Evolutionary conservation across 2,329 filamentous ascomycete species (phyloP).

Genomic region (Graphium sp.): DNA sequence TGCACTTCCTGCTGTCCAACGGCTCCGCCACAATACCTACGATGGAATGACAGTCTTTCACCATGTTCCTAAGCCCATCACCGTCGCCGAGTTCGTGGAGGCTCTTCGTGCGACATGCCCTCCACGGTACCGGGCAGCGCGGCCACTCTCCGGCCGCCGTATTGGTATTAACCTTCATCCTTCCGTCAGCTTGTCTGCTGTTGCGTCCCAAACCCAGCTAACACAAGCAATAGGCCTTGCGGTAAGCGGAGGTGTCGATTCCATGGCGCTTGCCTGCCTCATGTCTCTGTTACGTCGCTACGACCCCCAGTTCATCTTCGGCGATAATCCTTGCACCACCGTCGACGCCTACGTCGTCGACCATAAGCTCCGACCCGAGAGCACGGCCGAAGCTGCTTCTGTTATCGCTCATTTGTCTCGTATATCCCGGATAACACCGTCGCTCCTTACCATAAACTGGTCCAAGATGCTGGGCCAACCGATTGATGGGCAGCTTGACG

Average conservation of each 20-base stretch:
- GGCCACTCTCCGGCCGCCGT: background rate
- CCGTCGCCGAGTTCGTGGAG: slow-evolving; percentile 5
- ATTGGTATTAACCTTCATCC: slow-evolving; percentile 1
- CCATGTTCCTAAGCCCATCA: slow-evolving; percentile 18
- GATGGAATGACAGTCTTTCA: slow-evolving; percentile 17
- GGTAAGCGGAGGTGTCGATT: slow-evolving; percentile 85
- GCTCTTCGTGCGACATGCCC: slow-evolving; percentile 3
- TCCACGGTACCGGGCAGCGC: slow-evolving; percentile 1
- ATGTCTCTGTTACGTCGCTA: slow-evolving; percentile 30
- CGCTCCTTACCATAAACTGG: slow-evolving; percentile 14
- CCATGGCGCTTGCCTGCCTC: slow-evolving; percentile 83
- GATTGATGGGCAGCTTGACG: slow-evolving; percentile 12
- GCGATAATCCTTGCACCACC: slow-evolving; percentile 23
- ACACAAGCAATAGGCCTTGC: slow-evolving; percentile 37
- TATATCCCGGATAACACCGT: slow-evolving; percentile 14
- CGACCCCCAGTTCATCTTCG: slow-evolving; percentile 18
- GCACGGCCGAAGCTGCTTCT: slow-evolving; percentile 28
- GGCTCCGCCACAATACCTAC: background rate
- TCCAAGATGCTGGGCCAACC: slow-evolving; percentile 2
- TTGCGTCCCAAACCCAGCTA: background rate
- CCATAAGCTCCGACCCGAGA: slow-evolving; percentile 37
- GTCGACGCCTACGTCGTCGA: slow-evolving; percentile 36
- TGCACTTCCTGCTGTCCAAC: slow-evolving; percentile 18
- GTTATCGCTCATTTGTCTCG: slow-evolving; percentile 23
- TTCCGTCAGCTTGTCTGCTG: background rate